Conservation (phyloP, 2,329 filamentous ascomycete species). For the Madurella fahalii region DNA sequence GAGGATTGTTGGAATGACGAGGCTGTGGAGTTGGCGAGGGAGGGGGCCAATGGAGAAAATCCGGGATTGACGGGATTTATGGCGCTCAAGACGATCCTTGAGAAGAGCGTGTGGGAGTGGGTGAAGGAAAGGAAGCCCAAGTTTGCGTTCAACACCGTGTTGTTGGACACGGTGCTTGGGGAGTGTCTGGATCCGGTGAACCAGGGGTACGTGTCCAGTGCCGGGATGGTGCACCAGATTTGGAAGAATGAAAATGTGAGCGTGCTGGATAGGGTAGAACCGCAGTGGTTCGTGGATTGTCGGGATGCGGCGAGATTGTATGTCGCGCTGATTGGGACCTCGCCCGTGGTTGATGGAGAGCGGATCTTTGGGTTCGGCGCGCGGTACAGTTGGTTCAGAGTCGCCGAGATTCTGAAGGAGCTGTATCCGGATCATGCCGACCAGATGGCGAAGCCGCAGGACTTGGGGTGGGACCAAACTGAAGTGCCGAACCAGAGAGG, state of each 20-base stretch:
- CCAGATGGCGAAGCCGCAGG: slow-evolving; percentile 22
- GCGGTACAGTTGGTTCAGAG: slow-evolving; percentile 30
- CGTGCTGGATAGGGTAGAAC: slow-evolving; percentile 18
- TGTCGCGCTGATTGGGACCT: slow-evolving; percentile 29
- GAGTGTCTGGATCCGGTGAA: slow-evolving; percentile 28
- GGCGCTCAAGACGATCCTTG: slow-evolving; percentile 32
- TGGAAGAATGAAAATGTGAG: slow-evolving; percentile 25
- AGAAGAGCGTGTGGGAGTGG: slow-evolving; percentile 34
- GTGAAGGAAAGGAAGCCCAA: slow-evolving; percentile 27
- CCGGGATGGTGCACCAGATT: slow-evolving; percentile 32
- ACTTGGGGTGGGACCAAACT: slow-evolving; percentile 30
- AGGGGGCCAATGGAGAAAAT: slow-evolving; percentile 12
- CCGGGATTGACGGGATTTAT: slow-evolving; percentile 30
- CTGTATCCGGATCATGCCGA: slow-evolving; percentile 28
- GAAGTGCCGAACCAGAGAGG: slow-evolving; percentile 31
- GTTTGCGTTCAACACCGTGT: slow-evolving; percentile 32
- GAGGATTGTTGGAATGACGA: slow-evolving; percentile 32
- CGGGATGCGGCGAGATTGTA: slow-evolving; percentile 31
- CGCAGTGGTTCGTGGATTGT: slow-evolving; percentile 33
- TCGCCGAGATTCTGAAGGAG: slow-evolving; percentile 28
- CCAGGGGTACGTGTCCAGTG: slow-evolving; percentile 30
- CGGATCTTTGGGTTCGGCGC: slow-evolving; percentile 31
- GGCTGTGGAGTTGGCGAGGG: slow-evolving; percentile 23
- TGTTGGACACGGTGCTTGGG: slow-evolving; percentile 32
- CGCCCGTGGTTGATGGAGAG: slow-evolving; percentile 28